A percentile compares a stretch with the other conserved stretches of the same genome.
Evolutionary conservation across 2,329 filamentous ascomycete genomes (phyloP).

Genomic region (Colletotrichum eremochloae): DNA sequence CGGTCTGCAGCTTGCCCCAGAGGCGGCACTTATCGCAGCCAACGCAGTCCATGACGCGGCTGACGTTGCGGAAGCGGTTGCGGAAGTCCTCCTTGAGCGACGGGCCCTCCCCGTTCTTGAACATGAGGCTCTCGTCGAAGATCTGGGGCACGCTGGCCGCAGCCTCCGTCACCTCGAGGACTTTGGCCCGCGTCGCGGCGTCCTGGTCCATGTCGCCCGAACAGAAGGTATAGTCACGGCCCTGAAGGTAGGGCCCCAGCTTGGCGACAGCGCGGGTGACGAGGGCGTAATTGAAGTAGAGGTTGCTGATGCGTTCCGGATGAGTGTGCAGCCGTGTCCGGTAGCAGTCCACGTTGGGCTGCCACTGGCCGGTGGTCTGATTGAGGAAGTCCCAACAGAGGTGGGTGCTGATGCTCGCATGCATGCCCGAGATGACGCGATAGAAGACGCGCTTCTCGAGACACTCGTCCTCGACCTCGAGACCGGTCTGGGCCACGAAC

Average conservation of each 20-base stretch:
- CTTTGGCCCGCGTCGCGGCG: constrained; percentile 81
- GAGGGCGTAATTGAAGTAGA: constrained; percentile 99
- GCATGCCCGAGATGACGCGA: constrained; percentile 95
- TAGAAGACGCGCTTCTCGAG: constrained; percentile 99
- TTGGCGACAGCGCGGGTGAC: constrained; percentile 92
- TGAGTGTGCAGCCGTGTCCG: constrained; percentile 84
- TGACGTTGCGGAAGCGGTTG: constrained; percentile 96
- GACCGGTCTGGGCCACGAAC: constrained; percentile 72
- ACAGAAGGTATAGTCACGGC: constrained; percentile 85
- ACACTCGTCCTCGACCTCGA: constrained; percentile 91
- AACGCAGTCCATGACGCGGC: constrained; percentile 97
- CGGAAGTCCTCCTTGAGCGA: constrained; percentile 97
- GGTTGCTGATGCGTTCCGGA: constrained; percentile 93
- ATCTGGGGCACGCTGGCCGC: constrained; percentile 81
- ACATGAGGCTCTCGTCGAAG: constrained; percentile 97
- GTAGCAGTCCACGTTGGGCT: constrained; percentile 92
- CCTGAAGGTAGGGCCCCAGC: constrained; percentile 81
- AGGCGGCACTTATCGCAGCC: constrained; percentile 98
- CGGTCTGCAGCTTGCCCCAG: constrained; percentile 97
- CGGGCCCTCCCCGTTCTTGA: constrained; percentile 80
- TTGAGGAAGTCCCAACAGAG: constrained; percentile 97
- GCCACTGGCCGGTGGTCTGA: constrained; percentile 93
- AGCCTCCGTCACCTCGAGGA: constrained; percentile 79
- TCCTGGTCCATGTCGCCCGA: constrained; percentile 87
- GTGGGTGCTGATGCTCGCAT: constrained; percentile 96